phyloP scores from a whole-genome alignment of 371 early-diverging fungal species.

The Mortierella sp. region DNA sequence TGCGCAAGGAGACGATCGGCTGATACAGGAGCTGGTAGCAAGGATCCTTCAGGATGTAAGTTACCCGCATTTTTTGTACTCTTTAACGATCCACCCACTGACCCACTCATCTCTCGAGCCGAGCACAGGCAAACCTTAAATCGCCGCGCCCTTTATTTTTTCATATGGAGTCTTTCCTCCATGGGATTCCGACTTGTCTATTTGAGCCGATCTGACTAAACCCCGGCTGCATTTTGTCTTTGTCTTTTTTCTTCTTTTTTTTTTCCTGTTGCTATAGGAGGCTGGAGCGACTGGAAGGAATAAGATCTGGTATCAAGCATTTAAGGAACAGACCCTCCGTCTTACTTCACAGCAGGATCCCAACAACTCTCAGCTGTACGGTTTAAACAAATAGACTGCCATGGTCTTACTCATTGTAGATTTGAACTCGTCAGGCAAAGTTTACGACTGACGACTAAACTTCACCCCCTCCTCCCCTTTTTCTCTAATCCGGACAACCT shows the following conservation, averaged over 20 bases:
- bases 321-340: constrained; percentile 39
- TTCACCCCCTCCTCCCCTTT: neutral
- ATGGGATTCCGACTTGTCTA: too few relatives aligned
- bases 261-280: too few relatives aligned
- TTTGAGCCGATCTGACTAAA: too few relatives aligned
- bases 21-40: constrained; percentile 28
- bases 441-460: neutral
- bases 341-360: constrained; percentile 44
- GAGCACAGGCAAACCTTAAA: too few relatives aligned
- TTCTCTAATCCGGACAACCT: neutral
- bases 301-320: constrained; percentile 39
- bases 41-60: constrained; percentile 43
- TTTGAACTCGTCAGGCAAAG: neutral
- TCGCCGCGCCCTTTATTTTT: too few relatives aligned
- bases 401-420: neutral
- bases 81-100: too few relatives aligned
- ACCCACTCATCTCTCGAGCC: too few relatives aligned
- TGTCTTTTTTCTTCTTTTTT: too few relatives aligned
- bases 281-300: constrained; percentile 9
- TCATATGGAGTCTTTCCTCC: too few relatives aligned
- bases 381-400: neutral
- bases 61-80: neutral
- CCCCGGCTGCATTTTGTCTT: too few relatives aligned
- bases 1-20: constrained; percentile 13
- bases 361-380: constrained; percentile 18